Percentiles rank a stretch among this genome's conserved stretches.
Conservation (phyloP, 441 rosid species). For the Rhodomyrtus psidioides region DNA sequence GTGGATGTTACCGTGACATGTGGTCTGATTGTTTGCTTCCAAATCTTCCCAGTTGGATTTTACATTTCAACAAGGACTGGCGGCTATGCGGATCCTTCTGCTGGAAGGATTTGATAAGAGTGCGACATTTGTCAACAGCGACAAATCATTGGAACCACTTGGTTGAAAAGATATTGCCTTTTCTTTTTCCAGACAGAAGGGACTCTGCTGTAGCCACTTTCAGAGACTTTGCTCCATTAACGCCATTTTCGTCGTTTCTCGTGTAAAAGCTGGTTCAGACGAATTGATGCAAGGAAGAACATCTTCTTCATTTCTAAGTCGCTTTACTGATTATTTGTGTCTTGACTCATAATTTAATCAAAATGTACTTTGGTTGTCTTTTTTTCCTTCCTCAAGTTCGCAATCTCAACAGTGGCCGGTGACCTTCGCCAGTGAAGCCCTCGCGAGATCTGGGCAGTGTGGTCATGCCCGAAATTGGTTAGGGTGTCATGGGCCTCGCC, state of each 20-base stretch:
- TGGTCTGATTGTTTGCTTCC: not conserved
- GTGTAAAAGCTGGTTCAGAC: not conserved
- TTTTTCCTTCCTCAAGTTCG: not conserved
- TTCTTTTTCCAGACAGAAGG: not conserved
- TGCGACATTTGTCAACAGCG: slow-evolving; percentile 74
- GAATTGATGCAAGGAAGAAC: not conserved
- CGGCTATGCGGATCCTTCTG: slow-evolving; percentile 64
- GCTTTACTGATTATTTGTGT: not conserved
- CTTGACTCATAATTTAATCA: not conserved
- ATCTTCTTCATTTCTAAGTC: not conserved
- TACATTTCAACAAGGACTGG: slow-evolving; percentile 53
- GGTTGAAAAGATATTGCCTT: slow-evolving; percentile 10
- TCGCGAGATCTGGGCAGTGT: too few relatives aligned
- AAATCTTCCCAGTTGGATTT: slow-evolving; percentile 56
- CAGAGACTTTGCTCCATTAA: not conserved
- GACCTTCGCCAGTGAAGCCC: too few relatives aligned
- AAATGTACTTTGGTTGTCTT: not conserved
- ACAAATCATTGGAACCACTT: slow-evolving; percentile 51
- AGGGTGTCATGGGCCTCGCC: too few relatives aligned
- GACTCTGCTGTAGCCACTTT: not conserved
- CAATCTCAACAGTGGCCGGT: too few relatives aligned
- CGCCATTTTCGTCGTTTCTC: not conserved
- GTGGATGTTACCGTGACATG: not conserved
- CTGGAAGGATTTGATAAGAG: slow-evolving; percentile 74
- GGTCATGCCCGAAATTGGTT: too few relatives aligned